Base-by-base conservation (phyloP, 1,139 yeast species). In the Yamadazyma sp. region DNA sequence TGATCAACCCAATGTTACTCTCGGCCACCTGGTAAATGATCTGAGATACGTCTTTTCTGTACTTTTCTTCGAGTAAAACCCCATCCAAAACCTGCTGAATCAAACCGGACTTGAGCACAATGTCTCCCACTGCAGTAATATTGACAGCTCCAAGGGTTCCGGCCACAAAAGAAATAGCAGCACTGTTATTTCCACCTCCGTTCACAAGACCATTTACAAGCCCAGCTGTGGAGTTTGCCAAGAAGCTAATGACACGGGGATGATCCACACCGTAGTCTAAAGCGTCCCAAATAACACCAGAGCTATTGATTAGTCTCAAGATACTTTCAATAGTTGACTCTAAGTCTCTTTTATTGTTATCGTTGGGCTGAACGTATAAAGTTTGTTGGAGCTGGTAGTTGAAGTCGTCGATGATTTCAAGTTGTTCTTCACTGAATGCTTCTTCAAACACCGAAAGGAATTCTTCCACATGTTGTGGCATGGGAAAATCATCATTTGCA, bases 21-120 rank as follows among this genome's bases (percentile, higher is more conserved):
- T 55, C 54, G 36, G 64, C 58, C n/a, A 65, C 39, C 30, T 65
- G 51, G 44, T 65, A 56, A 28, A 61, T 55, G 34, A 70, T 52
- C 36, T 65, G 53, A n/a, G 64, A 70, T 32, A 71, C 46, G 6
- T 54, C 57, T 11, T 70, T 69, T 39, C 75, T 61, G 45, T 59
- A 61, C 26, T 43, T 42, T 3, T 56, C 54, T 44, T 70, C 74
- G 36, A 71, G 56, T 22, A 71, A 53, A 20, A 70, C 50, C 0
- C 71, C 73, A 40, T 64, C 67, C 42, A 63, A 49, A 2, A 61
- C 42, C 2, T 70, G 62, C 9, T 56, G 50, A 17, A 67, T 37
- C 33, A 71, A 57, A 0, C 76, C 77, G 2, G 73, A 67, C 6
- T 52, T 45, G 29, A 52, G 38, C 16, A 68, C 61, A 3, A 54